Percentiles rank a stretch among this genome's conserved stretches.
phyloP scores from a whole-genome alignment of 2,329 filamentous ascomycete genomes.

The Sordariomycetes sp. region DNA sequence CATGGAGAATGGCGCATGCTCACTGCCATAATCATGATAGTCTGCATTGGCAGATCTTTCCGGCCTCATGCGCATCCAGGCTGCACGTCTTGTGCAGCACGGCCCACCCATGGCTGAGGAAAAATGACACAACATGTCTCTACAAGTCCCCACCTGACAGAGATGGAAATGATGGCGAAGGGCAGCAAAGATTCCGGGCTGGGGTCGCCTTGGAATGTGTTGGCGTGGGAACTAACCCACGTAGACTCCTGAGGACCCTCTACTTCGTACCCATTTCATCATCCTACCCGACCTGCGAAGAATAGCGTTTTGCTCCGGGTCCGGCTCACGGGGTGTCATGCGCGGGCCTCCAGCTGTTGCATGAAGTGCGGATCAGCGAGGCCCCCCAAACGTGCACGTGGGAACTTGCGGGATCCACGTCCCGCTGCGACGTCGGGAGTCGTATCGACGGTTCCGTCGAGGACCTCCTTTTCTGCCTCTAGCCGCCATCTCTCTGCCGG shows the following conservation, averaged over 20 bases:
- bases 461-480: not conserved
- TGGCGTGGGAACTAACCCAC: too few relatives aligned
- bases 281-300: too few relatives aligned
- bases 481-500: not conserved
- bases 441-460: not conserved
- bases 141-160: not conserved
- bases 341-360: not conserved
- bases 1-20: not conserved
- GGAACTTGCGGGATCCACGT: not conserved
- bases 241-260: too few relatives aligned
- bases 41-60: not conserved
- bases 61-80: not conserved
- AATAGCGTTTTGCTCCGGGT: not conserved
- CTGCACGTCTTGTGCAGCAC: not conserved
- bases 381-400: constrained; percentile 1
- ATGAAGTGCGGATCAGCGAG: not conserved
- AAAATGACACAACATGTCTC: not conserved
- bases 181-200: too few relatives aligned
- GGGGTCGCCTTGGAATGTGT: too few relatives aligned
- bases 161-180: not conserved
- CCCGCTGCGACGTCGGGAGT: not conserved
- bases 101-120: not conserved
- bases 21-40: not conserved
- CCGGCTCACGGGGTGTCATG: not conserved
- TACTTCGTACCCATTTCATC: too few relatives aligned